These are phyloP conservation scores for Pilobolus umbonatus DNA, from an alignment of 192 early-diverging fungal species.

Conservation along the genomic window DNA sequence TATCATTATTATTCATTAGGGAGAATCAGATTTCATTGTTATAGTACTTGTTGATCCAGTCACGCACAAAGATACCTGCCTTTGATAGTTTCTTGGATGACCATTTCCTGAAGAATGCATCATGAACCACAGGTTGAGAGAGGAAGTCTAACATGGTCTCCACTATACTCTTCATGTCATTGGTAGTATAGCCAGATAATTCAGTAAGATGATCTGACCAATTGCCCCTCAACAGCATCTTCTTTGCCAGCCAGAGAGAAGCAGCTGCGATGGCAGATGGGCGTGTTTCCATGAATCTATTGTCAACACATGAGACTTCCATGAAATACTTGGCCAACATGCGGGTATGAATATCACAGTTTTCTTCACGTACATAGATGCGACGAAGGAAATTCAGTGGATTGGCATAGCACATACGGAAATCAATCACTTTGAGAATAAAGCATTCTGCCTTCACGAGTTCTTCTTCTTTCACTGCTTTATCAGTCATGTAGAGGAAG, in stretches of 20 bases:
- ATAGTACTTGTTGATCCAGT: conserved; percentile 61
- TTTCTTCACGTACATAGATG: conserved; percentile 73
- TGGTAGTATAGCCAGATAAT: conserved; percentile 77
- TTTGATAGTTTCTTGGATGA: conserved; percentile 72
- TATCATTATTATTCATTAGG: too few relatives aligned
- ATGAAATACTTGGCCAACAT: conserved; percentile 94
- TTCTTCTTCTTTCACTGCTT: conserved; percentile 74
- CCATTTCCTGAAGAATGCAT: conserved; percentile 85
- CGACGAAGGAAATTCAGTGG: conserved; percentile 93
- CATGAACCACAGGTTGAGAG: conserved; percentile 41
- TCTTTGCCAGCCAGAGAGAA: conserved; percentile 71
- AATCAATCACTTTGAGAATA: conserved; percentile 82
- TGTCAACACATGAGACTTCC: conserved; percentile 89
- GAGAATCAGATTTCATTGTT: too few relatives aligned
- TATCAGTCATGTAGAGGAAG: conserved; percentile 84
- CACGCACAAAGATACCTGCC: conserved; percentile 73
- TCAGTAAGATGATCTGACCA: conserved; percentile 79
- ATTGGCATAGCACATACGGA: conserved; percentile 82
- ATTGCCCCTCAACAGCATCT: conserved; percentile 64
- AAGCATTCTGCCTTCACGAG: conserved; percentile 90
- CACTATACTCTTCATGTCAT: conserved; percentile 57
- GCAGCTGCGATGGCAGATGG: conserved; percentile 80
- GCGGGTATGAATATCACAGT: conserved; percentile 86
- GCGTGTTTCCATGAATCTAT: conserved; percentile 63
- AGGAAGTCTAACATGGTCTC: conserved; percentile 73